Percentiles rank a stretch among this genome's conserved stretches.
Conservation (phyloP, 2,329 filamentous ascomycete genomes). For the Colletotrichum truncatum region DNA sequence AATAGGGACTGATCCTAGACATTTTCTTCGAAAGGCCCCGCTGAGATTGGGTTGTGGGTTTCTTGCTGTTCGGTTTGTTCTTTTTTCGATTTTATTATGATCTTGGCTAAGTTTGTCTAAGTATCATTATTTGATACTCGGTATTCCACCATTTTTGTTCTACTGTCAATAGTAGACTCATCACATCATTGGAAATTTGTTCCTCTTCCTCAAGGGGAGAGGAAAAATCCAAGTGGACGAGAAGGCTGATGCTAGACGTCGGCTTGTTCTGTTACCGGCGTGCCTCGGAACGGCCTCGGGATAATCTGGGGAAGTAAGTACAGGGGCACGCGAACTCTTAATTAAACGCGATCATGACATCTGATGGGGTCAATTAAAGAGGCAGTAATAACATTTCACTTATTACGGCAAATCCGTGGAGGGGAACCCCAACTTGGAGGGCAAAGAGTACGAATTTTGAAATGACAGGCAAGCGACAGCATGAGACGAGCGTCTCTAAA, state of each 20-base stretch:
- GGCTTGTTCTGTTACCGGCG: background rate
- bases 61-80: background rate
- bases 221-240: too few relatives aligned
- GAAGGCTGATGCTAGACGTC: too few relatives aligned
- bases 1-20: background rate
- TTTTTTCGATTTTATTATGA: too few relatives aligned
- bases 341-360: background rate
- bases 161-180: too few relatives aligned
- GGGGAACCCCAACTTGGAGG: background rate
- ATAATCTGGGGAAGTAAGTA: constrained; percentile 28
- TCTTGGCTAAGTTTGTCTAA: too few relatives aligned
- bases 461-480: constrained; percentile 22
- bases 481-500: constrained; percentile 27
- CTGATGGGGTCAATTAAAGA: background rate
- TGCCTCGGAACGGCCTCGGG: constrained; percentile 6
- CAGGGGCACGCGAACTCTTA: constrained; percentile 16
- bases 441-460: constrained; percentile 19
- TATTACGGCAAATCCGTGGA: background rate
- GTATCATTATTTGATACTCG: too few relatives aligned
- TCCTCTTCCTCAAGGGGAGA: too few relatives aligned
- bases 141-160: too few relatives aligned
- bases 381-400: background rate
- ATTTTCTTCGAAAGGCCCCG: background rate
- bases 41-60: background rate
- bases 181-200: too few relatives aligned